Evolutionary conservation across 768 basidiomycete genomes (phyloP), one percentile per base, ranked within the genome.

Genomic region (Cystobasidium onofrii): DNA sequence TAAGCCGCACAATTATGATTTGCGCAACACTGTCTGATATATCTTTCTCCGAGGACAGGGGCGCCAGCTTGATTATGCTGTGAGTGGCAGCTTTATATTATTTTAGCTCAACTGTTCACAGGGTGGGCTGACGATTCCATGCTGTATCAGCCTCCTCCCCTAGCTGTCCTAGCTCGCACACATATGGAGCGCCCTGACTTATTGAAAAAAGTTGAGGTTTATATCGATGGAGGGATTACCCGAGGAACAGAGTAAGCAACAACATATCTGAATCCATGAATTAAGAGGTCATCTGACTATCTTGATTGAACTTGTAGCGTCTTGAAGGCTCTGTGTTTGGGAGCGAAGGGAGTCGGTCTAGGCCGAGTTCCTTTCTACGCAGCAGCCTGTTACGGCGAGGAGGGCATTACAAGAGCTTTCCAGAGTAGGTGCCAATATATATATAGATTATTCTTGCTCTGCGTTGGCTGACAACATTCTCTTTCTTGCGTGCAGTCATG

Each of bases 231-330:
- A 4, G 57, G 57, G 3, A 29, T 60, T 4, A 60, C 57, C 6
- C 57, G 57, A 15, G 57, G 57, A 6, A 60, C 57, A 60, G 57
- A 60, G 57, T 60, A 34, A 60, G 57, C n/a, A n/a, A n/a, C n/a
- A n/a, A 6, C 20, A 54, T 54, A 29, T 54, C 6, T 15, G 15
- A 15, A 6, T 39, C 39, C 39, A 15, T 20, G 18, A 20, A 50
- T 7, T n/a, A 50, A 50, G 46, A 15, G n/a, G n/a, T n/a, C n/a
- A n/a, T 7, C 57, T 60, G 3, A 27, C 27, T 20, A 29, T 29
- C 6, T 60, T 60, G 57, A 60, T 60, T 29, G 23, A 1, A 50
- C n/a, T 20, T 60, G 6, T 29, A 60, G 57, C 33, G 57, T 60
- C 6, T 34, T 60, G 29, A 60, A 60, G 20, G 57, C 57, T 27